Conservation (phyloP, 176 grass and related monocot genomes). For the Carex myosuroides region DNA sequence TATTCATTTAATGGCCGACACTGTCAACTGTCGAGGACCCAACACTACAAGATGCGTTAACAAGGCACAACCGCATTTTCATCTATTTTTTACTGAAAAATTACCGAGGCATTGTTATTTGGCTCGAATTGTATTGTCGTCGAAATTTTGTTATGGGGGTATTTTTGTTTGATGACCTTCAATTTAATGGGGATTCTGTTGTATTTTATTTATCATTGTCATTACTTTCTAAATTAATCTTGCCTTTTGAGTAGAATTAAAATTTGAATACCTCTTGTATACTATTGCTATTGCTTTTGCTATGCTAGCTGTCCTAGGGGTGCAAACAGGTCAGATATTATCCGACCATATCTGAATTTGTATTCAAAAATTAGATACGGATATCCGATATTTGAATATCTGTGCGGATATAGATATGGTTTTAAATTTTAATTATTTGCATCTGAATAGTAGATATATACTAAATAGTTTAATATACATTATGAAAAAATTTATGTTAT, state of each 20-base stretch:
- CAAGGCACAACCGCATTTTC: not conserved
- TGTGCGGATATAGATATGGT: too few relatives aligned
- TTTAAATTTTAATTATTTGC: too few relatives aligned
- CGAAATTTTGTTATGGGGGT: not conserved
- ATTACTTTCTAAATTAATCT: not conserved
- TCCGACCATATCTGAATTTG: too few relatives aligned
- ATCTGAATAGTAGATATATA: too few relatives aligned
- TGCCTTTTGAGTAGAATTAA: not conserved
- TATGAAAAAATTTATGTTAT: too few relatives aligned
- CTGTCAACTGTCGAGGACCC: slow-evolving; percentile 59
- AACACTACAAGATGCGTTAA: slow-evolving; percentile 97
- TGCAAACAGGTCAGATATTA: too few relatives aligned
- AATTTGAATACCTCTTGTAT: not conserved
- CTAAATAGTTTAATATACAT: too few relatives aligned
- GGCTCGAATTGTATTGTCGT: not conserved
- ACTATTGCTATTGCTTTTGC: not conserved
- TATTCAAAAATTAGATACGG: too few relatives aligned
- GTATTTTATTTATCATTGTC: not conserved
- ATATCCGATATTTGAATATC: too few relatives aligned
- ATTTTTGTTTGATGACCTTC: not conserved
- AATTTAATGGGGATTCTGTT: not conserved
- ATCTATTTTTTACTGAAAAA: not conserved
- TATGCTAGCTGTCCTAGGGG: not conserved
- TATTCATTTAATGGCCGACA: slow-evolving; percentile 64
- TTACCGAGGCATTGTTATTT: not conserved